Conservation (phyloP, 192 early-diverging fungal species). For the Chytriomyces confervae region DNA sequence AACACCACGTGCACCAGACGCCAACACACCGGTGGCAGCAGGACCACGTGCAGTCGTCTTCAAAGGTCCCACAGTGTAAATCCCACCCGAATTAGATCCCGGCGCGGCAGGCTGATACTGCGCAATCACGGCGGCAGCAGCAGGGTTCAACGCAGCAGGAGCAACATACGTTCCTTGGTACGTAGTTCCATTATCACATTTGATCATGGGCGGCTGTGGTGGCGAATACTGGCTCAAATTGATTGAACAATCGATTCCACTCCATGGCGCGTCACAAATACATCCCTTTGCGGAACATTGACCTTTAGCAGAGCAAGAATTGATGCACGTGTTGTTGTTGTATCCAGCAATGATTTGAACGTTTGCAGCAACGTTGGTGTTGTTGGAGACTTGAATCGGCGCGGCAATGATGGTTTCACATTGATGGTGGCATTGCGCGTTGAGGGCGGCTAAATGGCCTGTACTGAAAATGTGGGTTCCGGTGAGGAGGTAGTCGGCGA, state of each 20-base stretch:
- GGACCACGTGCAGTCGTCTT: no score
- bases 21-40: no score
- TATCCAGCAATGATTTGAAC: constrained; percentile 6
- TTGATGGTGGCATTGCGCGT: background rate
- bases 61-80: no score
- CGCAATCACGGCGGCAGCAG: no score
- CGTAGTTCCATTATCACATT: no score
- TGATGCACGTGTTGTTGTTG: constrained; percentile 6
- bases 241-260: constrained; percentile 24
- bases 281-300: constrained; percentile 12
- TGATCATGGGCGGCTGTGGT: no score
- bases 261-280: constrained; percentile 4
- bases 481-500: background rate
- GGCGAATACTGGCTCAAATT: background rate
- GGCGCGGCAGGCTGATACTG: no score
- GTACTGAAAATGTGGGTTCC: constrained; percentile 2
- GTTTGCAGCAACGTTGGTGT: background rate
- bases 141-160: no score
- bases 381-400: background rate
- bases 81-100: no score
- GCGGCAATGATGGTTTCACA: background rate
- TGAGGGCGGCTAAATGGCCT: background rate
- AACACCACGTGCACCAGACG: no score
- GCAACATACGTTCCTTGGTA: no score
- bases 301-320: background rate